These are phyloP conservation scores for Cercospora zeae-maydis DNA, from an alignment of 2,329 filamentous ascomycete species.

Conservation along the genomic window DNA sequence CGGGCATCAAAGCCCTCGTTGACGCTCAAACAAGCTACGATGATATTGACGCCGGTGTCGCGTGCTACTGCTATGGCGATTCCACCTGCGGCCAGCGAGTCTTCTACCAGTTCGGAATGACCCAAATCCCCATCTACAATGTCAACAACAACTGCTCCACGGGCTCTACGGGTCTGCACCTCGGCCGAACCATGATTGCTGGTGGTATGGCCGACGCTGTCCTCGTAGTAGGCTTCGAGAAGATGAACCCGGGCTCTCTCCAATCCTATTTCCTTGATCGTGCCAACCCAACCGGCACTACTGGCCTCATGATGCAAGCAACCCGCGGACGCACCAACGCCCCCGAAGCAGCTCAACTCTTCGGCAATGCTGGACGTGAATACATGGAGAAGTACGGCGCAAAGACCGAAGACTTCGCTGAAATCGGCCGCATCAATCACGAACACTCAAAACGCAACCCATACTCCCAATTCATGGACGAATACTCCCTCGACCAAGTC, in stretches of 20 bases:
- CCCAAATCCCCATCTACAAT: slow-evolving; percentile 91
- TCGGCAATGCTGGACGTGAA: slow-evolving; percentile 90
- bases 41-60: slow-evolving; percentile 87
- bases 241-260: slow-evolving; percentile 88
- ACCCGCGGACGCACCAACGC: slow-evolving; percentile 28
- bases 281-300: slow-evolving; percentile 71
- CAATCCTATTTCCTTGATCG: slow-evolving; percentile 80
- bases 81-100: slow-evolving; percentile 92
- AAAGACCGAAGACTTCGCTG: slow-evolving; percentile 78
- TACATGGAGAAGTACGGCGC: slow-evolving; percentile 93
- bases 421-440: slow-evolving; percentile 91
- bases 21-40: slow-evolving; percentile 91
- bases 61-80: slow-evolving; percentile 97
- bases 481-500: slow-evolving; percentile 83
- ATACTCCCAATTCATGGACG: slow-evolving; percentile 91
- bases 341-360: slow-evolving; percentile 62
- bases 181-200: slow-evolving; percentile 75
- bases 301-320: slow-evolving; percentile 56
- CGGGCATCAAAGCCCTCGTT: slow-evolving; percentile 81
- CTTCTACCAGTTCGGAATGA: slow-evolving; percentile 99
- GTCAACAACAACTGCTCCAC: slow-evolving; percentile 99
- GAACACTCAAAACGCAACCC: slow-evolving; percentile 86
- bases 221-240: slow-evolving; percentile 91
- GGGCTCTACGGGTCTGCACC: slow-evolving; percentile 79
- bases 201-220: slow-evolving; percentile 75